Evolutionary conservation across 306 rosid genomes (phyloP).

Genomic region (Casuarina glauca): DNA sequence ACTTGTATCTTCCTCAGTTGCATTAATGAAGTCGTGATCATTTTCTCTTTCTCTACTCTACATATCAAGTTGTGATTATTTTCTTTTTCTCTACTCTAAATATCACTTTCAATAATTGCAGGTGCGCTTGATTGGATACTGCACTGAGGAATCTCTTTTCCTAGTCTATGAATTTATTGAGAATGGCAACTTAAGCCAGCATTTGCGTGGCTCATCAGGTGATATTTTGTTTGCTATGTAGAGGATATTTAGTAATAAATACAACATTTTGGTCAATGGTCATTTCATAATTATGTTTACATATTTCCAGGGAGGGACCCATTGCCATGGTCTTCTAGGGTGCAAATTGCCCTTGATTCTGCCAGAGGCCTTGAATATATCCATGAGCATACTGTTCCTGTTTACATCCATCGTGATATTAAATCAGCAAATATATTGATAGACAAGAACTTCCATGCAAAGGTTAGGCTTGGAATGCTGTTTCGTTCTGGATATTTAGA

Average conservation of each 20-base stretch:
- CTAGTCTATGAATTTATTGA: slow-evolving; percentile 69
- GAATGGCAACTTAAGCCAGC: slow-evolving; percentile 64
- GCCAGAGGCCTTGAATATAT: slow-evolving; percentile 98
- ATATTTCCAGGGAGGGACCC: slow-evolving; percentile 66
- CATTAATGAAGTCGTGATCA: not conserved
- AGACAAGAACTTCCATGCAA: slow-evolving; percentile 76
- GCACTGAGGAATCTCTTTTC: slow-evolving; percentile 86
- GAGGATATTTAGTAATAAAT: slow-evolving; percentile 11
- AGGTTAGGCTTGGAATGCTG: slow-evolving; percentile 48
- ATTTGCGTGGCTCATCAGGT: slow-evolving; percentile 91
- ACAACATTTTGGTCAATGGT: slow-evolving; percentile 1
- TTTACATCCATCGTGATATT: slow-evolving; percentile 93
- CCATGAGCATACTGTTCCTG: slow-evolving; percentile 98
- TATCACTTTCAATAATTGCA: slow-evolving; percentile 25
- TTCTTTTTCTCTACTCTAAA: not conserved
- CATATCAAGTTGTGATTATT: not conserved
- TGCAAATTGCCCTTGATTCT: slow-evolving; percentile 94
- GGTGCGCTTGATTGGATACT: slow-evolving; percentile 97
- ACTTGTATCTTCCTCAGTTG: not conserved
- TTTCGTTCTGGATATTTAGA: slow-evolving; percentile 9
- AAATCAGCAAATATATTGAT: slow-evolving; percentile 95
- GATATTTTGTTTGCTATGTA: slow-evolving; percentile 19
- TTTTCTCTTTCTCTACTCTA: not conserved
- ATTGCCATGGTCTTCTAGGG: slow-evolving; percentile 78
- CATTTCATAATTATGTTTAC: slow-evolving; percentile 19